Conservation (phyloP, 2,329 filamentous ascomycete species). For the Diplocarpon mali region DNA sequence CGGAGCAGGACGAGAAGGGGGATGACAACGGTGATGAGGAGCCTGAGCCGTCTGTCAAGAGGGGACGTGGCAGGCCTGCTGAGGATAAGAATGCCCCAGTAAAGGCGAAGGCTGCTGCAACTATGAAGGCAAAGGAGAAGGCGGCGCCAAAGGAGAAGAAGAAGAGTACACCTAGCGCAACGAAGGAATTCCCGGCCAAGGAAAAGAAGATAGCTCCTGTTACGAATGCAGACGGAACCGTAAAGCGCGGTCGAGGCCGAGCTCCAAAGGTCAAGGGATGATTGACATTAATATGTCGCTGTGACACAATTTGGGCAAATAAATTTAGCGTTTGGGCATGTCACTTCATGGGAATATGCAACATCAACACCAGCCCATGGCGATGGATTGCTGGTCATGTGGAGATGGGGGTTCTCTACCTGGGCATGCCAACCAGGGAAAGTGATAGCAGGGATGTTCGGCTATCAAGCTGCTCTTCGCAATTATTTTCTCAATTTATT, state of each 20-base stretch:
- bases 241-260: conserved; percentile 5
- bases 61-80: conserved; percentile 2
- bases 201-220: not conserved
- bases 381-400: too few relatives aligned
- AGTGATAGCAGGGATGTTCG: too few relatives aligned
- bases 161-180: not conserved
- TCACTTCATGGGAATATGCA: not conserved
- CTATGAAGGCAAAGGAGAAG: not conserved
- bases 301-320: not conserved
- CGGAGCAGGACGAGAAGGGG: not conserved
- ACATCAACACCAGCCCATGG: too few relatives aligned
- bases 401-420: too few relatives aligned
- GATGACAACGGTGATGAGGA: not conserved
- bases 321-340: not conserved
- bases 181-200: not conserved
- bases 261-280: conserved; percentile 2
- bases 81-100: not conserved
- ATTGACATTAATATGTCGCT: not conserved
- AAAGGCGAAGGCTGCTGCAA: not conserved
- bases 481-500: not conserved
- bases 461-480: not conserved
- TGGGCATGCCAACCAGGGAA: too few relatives aligned
- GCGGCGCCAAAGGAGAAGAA: not conserved
- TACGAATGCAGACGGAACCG: not conserved
- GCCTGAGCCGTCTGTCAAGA: conserved; percentile 1